These are phyloP conservation scores for Trapa incisa DNA, from an alignment of 345 rosid species.

Conservation along the genomic window DNA sequence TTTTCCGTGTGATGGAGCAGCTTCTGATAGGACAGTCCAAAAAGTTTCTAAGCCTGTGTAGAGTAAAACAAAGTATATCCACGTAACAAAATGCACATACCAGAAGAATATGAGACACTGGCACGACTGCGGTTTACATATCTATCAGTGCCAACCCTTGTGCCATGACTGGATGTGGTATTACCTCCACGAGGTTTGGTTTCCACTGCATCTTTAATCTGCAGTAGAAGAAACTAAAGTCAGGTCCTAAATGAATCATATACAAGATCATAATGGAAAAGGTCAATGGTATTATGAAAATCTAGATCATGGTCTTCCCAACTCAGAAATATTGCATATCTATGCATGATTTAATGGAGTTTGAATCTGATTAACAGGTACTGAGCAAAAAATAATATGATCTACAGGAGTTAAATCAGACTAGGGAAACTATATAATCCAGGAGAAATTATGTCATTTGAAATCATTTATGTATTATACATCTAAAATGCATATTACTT, in stretches of 20 bases:
- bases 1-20: constrained; percentile 45
- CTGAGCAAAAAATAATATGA: no score
- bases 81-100: constrained; percentile 28
- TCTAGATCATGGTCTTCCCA: not conserved
- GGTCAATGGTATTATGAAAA: not conserved
- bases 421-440: not conserved
- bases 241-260: not conserved
- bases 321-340: not conserved
- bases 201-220: constrained; percentile 64
- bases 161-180: constrained; percentile 45
- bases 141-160: constrained; percentile 63
- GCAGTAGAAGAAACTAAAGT: constrained; percentile 7
- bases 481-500: not conserved
- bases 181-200: constrained; percentile 49
- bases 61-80: not conserved
- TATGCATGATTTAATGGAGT: not conserved
- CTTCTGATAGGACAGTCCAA: constrained; percentile 30
- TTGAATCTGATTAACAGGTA: not conserved
- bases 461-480: not conserved
- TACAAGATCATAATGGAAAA: not conserved
- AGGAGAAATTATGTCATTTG: not conserved
- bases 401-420: not conserved
- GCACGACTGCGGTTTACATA: constrained; percentile 48
- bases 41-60: constrained; percentile 1
- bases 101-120: constrained; percentile 31